Evolutionary conservation across 2,329 filamentous ascomycete species (phyloP).

Genomic region (Blastomyces silverae): DNA sequence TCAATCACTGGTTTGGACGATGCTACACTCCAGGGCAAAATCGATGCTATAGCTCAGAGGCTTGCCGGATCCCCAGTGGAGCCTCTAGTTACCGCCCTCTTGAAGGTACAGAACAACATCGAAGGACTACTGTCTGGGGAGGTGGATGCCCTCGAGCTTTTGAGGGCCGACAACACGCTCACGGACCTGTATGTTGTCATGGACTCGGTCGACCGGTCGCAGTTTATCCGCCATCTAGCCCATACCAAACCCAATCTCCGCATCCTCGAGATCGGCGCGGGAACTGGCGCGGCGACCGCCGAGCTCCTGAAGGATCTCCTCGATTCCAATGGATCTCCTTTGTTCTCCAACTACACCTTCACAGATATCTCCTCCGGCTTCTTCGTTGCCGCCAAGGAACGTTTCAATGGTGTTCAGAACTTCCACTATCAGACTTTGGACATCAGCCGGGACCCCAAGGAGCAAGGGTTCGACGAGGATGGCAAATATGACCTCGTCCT

Average conservation of each 20-base stretch:
- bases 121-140: background rate
- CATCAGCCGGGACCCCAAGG: constrained; percentile 20
- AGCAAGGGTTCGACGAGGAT: constrained; percentile 23
- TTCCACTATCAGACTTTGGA: constrained; percentile 19
- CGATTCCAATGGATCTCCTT: constrained; percentile 12
- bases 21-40: background rate
- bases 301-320: constrained; percentile 18
- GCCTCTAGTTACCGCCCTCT: background rate
- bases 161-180: background rate
- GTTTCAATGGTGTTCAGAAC: constrained; percentile 15
- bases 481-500: constrained; percentile 25
- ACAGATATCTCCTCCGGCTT: constrained; percentile 23
- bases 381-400: constrained; percentile 26
- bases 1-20: background rate
- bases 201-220: background rate
- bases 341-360: constrained; percentile 19
- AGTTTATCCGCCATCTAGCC: background rate
- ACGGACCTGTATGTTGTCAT: background rate
- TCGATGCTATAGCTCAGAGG: background rate
- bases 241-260: constrained; percentile 22
- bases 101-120: background rate
- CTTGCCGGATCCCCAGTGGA: background rate
- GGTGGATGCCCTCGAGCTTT: background rate
- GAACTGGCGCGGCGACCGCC: constrained; percentile 29
- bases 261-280: constrained; percentile 34